These are phyloP conservation scores for Pseudozyma hubeiensis DNA, from an alignment of 1,284 basidiomycete species.

Conservation along the genomic window DNA sequence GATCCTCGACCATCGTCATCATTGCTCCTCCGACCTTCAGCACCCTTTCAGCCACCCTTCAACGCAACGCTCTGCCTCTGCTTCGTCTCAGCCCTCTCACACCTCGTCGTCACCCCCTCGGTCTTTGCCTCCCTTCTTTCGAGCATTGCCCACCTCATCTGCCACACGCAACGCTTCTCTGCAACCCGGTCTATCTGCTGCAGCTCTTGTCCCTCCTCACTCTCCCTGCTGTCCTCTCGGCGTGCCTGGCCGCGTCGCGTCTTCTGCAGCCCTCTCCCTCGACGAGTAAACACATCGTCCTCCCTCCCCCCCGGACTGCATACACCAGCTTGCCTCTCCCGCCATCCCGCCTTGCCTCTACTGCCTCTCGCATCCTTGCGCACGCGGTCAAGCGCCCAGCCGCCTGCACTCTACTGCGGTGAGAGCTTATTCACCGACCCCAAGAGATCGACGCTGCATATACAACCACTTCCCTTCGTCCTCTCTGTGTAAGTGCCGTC, in stretches of 20 bases:
- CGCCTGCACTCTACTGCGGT: constrained; percentile 15
- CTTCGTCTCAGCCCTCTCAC: constrained; percentile 1
- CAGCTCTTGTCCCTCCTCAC: constrained; percentile 3
- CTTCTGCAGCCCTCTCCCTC: background rate
- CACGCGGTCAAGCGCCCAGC: constrained; percentile 20
- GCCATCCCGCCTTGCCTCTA: constrained; percentile 1
- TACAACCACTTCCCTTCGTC: constrained; percentile 9
- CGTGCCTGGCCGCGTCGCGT: constrained; percentile 27
- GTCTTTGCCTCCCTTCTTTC: constrained; percentile 6
- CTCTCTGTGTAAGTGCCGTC: constrained; percentile 30
- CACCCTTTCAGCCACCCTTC: background rate
- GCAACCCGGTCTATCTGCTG: constrained; percentile 17
- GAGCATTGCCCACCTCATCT: constrained; percentile 5
- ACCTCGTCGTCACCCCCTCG: constrained; percentile 2
- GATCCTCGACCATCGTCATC: constrained; percentile 12
- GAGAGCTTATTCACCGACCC: constrained; percentile 27
- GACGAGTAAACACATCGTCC: constrained; percentile 28
- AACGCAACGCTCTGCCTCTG: background rate
- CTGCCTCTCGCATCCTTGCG: constrained; percentile 1
- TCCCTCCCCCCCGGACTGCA: constrained; percentile 4
- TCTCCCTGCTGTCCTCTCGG: background rate
- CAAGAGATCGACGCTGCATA: constrained; percentile 42
- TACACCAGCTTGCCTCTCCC: background rate
- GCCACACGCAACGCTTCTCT: constrained; percentile 24
- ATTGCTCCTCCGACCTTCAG: background rate